These are phyloP conservation scores for Botrytis medusae DNA, from an alignment of 2,329 filamentous ascomycete genomes.

Conservation along the genomic window DNA sequence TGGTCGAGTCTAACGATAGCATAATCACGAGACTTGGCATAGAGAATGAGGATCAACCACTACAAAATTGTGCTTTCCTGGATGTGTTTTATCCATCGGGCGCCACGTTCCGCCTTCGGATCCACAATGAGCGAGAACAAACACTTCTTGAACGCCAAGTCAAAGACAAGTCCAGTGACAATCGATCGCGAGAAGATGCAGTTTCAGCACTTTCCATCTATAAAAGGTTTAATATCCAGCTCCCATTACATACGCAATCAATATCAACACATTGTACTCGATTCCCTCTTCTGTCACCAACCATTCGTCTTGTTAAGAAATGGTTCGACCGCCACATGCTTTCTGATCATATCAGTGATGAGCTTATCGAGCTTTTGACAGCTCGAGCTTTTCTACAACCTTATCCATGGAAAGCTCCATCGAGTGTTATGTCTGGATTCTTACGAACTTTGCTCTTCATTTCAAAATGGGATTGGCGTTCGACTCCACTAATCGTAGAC, in stretches of 20 bases:
- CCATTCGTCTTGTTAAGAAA: constrained; percentile 80
- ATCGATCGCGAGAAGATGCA: constrained; percentile 65
- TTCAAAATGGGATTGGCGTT: constrained; percentile 88
- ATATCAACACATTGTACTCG: constrained; percentile 78
- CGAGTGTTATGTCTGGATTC: constrained; percentile 76
- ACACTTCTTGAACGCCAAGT: constrained; percentile 75
- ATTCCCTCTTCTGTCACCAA: constrained; percentile 74
- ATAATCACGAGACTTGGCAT: constrained; percentile 73
- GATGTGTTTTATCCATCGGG: constrained; percentile 75
- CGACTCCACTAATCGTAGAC: constrained; percentile 79
- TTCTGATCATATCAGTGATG: constrained; percentile 69
- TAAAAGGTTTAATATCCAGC: constrained; percentile 68
- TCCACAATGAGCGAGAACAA: constrained; percentile 86
- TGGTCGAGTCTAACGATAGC: constrained; percentile 60
- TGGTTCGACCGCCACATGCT: constrained; percentile 90
- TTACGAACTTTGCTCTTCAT: constrained; percentile 77
- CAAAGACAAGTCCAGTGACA: constrained; percentile 69
- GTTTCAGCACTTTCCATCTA: constrained; percentile 68
- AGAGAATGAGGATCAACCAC: constrained; percentile 68
- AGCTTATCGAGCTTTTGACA: constrained; percentile 81
- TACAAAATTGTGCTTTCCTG: constrained; percentile 77
- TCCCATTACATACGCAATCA: constrained; percentile 78
- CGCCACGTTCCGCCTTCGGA: constrained; percentile 77
- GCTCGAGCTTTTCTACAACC: constrained; percentile 77
- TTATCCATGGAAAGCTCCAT: constrained; percentile 76